Base-by-base conservation (phyloP, 73 alveolate species). In the Paraurostyla sp. region DNA sequence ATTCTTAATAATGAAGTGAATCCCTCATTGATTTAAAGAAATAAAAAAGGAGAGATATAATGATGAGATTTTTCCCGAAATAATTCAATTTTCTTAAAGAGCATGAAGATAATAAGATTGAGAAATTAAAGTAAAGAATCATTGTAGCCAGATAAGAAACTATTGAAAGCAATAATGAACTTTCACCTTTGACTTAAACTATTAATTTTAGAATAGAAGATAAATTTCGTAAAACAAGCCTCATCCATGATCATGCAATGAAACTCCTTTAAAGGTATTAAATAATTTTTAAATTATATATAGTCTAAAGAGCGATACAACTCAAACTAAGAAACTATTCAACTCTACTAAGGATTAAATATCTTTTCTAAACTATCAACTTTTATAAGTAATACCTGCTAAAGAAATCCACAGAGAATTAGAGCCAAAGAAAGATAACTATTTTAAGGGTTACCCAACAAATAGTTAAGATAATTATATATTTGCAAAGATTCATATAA, bases 51-150 rank as follows among this genome's bases (percentile, higher is more conserved):
- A 65, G 25, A 65, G 58, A 65, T 38, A 65, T 65, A 2, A 38
- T 65, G 82, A 65, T 38, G 58, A 65, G 32, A 65, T 38, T 65
- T 40, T 65, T 65, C 58, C 82, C 82, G 23, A 65, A 65, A 38
- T 6, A 65, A 65, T 11, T 36, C 33, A 40, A 65, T 2, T 65
- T 65, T 65, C 3, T 65, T 54, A 35, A 54, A n/a, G n/a, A n/a
- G n/a, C n/a, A n/a, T n/a, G n/a, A n/a, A n/a, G n/a, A n/a, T n/a
- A n/a, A n/a, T n/a, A n/a, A n/a, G n/a, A n/a, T n/a, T n/a, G n/a
- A n/a, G n/a, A n/a, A n/a, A n/a, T n/a, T n/a, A n/a, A n/a, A n/a
- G n/a, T n/a, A n/a, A n/a, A n/a, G n/a, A n/a, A n/a, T n/a, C n/a
- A n/a, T n/a, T n/a, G n/a, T n/a, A n/a, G n/a, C n/a, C n/a, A 65